phyloP scores from a whole-genome alignment of 352 stramenopile genomes.

The Aphanomyces euteiches region DNA sequence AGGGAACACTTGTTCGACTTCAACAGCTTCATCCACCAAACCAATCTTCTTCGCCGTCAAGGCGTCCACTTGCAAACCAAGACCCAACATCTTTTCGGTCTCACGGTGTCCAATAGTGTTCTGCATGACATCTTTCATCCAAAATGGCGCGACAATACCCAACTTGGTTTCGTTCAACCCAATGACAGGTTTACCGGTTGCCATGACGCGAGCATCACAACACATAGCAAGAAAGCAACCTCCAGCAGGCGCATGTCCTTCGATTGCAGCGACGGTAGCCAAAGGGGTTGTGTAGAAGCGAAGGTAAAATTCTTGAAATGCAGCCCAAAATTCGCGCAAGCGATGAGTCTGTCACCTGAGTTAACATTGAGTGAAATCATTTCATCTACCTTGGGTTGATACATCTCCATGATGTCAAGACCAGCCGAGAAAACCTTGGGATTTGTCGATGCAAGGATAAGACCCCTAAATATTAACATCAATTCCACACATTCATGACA shows the following conservation, averaged over 20 bases:
- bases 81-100: slow-evolving; percentile 80
- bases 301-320: slow-evolving; percentile 90
- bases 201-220: slow-evolving; percentile 94
- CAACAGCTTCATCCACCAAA: slow-evolving; percentile 70
- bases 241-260: slow-evolving; percentile 89
- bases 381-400: slow-evolving; percentile 65
- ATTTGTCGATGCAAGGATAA: slow-evolving; percentile 75
- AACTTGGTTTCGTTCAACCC: slow-evolving; percentile 93
- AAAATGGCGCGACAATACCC: slow-evolving; percentile 84
- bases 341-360: slow-evolving; percentile 10
- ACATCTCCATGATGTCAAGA: slow-evolving; percentile 91
- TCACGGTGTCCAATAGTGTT: slow-evolving; percentile 82
- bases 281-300: slow-evolving; percentile 90
- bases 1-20: slow-evolving; percentile 70
- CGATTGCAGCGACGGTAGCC: slow-evolving; percentile 84
- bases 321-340: slow-evolving; percentile 81
- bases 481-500: background rate
- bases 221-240: slow-evolving; percentile 92
- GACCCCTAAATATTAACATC: slow-evolving; percentile 39
- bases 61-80: slow-evolving; percentile 75
- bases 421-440: slow-evolving; percentile 88
- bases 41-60: slow-evolving; percentile 69
- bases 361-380: background rate
- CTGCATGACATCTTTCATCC: slow-evolving; percentile 77
- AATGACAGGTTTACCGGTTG: slow-evolving; percentile 82